phyloP scores from a whole-genome alignment of 192 early-diverging fungal species.

The Podila epicladia region DNA sequence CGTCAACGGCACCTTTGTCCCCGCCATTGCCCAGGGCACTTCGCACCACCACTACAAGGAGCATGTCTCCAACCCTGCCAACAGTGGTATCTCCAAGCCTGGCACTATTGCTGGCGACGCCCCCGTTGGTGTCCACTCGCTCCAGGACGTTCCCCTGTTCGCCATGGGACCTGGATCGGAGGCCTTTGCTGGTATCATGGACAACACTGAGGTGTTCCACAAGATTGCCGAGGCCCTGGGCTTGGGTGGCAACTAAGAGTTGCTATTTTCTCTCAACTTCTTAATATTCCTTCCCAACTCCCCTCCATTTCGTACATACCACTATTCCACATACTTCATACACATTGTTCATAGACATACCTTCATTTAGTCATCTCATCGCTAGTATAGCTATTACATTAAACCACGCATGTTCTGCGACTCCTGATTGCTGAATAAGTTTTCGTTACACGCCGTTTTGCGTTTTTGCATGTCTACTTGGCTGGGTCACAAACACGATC shows the following conservation, averaged over 20 bases:
- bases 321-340: no score
- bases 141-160: slow-evolving; percentile 47
- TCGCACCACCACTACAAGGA: slow-evolving; percentile 12
- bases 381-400: no score
- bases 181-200: slow-evolving; percentile 27
- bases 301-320: not conserved
- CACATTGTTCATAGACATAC: no score
- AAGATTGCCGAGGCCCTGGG: slow-evolving; percentile 36
- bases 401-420: no score
- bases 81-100: slow-evolving; percentile 16
- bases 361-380: no score
- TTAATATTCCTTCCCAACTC: not conserved
- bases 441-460: no score
- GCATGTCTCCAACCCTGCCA: slow-evolving; percentile 24
- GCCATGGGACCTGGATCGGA: slow-evolving; percentile 38
- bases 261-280: not conserved
- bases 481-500: no score
- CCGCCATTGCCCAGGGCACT: slow-evolving; percentile 16
- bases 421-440: no score
- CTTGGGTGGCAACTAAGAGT: slow-evolving; percentile 1
- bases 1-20: slow-evolving; percentile 19
- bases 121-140: slow-evolving; percentile 36
- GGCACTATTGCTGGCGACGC: slow-evolving; percentile 21
- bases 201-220: slow-evolving; percentile 49
- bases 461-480: no score